phyloP scores from a whole-genome alignment of 371 early-diverging fungal species.

The Apophysomyces trapeziformis region DNA sequence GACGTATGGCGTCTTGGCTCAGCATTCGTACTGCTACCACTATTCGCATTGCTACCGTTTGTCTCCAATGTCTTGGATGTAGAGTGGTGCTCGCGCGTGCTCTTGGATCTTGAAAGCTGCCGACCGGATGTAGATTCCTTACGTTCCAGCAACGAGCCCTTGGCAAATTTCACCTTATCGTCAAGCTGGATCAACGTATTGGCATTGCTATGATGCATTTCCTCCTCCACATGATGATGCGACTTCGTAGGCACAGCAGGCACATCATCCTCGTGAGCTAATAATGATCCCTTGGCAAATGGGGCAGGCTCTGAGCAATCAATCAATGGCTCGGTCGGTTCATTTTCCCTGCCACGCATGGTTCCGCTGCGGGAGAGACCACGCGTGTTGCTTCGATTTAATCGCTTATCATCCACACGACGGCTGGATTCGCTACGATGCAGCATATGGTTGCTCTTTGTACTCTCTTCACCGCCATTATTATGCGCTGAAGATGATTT shows the following conservation, averaged over 20 bases:
- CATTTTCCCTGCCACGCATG: slow-evolving; percentile 11
- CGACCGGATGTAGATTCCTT: slow-evolving; percentile 18
- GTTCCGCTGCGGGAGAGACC: slow-evolving; percentile 32
- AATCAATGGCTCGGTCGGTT: slow-evolving; percentile 24
- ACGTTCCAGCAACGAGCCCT: slow-evolving; percentile 47
- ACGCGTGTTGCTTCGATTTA: slow-evolving; percentile 18
- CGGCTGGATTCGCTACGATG: slow-evolving; percentile 30
- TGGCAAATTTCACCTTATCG: slow-evolving; percentile 41
- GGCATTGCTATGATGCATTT: background rate
- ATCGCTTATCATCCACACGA: slow-evolving; percentile 14
- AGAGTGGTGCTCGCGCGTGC: slow-evolving; percentile 30
- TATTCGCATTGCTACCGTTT: background rate
- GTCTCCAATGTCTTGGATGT: background rate
- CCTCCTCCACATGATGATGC: slow-evolving; percentile 12
- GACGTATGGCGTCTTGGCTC: slow-evolving; percentile 31
- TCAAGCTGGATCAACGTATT: slow-evolving; percentile 48
- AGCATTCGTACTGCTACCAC: background rate
- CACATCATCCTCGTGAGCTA: slow-evolving; percentile 30
- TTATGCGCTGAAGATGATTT: background rate
- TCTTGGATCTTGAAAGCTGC: slow-evolving; percentile 38
- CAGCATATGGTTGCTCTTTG: slow-evolving; percentile 11
- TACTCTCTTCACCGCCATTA: slow-evolving; percentile 5
- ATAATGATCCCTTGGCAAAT: slow-evolving; percentile 40
- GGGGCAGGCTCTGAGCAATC: slow-evolving; percentile 25
- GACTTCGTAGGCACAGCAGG: background rate